These are phyloP conservation scores for Exsudoporus floridanus DNA, from an alignment of 1,284 basidiomycete species.

Conservation along the genomic window DNA sequence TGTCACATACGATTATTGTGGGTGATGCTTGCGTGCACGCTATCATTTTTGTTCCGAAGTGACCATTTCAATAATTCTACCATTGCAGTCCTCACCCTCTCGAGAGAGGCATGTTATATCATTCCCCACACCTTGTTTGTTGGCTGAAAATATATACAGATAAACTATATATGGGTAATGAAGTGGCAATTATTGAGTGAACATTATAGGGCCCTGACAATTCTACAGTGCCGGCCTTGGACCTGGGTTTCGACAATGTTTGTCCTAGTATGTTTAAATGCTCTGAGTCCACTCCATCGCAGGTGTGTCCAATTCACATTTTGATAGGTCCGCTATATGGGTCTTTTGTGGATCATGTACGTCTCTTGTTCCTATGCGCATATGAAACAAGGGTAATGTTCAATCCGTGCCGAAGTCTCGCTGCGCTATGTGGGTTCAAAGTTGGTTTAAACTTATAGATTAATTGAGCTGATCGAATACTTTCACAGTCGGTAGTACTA, in stretches of 20 bases:
- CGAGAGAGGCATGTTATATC: neutral
- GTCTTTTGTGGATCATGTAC: slow-evolving; percentile 10
- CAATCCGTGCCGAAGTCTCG: neutral
- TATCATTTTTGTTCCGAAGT: neutral
- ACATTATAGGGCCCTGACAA: neutral
- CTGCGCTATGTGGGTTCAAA: neutral
- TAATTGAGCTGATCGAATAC: neutral
- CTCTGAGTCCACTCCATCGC: neutral
- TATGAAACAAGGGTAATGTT: neutral
- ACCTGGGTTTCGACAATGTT: slow-evolving; percentile 9
- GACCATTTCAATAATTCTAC: no score
- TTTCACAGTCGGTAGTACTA: neutral
- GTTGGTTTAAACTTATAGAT: neutral
- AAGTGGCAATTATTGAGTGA: no score
- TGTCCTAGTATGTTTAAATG: neutral
- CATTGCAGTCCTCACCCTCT: slow-evolving; percentile 8
- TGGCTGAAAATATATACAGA: neutral
- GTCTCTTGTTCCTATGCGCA: neutral
- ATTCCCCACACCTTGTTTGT: neutral
- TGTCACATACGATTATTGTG: slow-evolving; percentile 10
- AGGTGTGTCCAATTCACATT: neutral
- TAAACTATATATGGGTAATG: slow-evolving; percentile 19
- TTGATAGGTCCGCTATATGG: slow-evolving; percentile 11
- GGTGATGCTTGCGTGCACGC: neutral
- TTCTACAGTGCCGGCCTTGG: slow-evolving; percentile 6